These are phyloP conservation scores for Xylariaceae sp. DNA, from an alignment of 2,329 filamentous ascomycete genomes.

Conservation along the genomic window DNA sequence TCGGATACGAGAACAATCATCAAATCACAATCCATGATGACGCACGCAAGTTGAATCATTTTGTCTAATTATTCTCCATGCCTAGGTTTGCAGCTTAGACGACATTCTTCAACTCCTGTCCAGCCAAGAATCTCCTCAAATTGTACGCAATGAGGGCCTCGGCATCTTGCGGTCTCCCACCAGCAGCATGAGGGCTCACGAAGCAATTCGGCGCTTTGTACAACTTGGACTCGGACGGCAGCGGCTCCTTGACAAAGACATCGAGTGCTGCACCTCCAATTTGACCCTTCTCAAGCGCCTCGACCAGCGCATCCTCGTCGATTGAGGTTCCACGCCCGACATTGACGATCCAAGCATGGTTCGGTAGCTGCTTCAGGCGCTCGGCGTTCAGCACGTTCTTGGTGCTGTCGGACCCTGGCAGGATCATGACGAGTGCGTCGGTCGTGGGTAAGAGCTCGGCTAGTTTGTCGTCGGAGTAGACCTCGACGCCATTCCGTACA, in stretches of 20 bases:
- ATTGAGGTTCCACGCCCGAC: conserved; percentile 47
- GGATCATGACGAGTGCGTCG: conserved; percentile 65
- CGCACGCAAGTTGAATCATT: too few species aligned
- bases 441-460: conserved; percentile 51
- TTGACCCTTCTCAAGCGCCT: conserved; percentile 39
- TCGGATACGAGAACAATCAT: too few species aligned
- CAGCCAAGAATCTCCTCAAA: conserved; percentile 54
- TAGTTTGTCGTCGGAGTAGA: conserved; percentile 52
- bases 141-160: conserved; percentile 60
- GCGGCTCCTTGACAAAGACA: conserved; percentile 39
- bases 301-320: conserved; percentile 46
- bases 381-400: conserved; percentile 52
- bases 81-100: conserved; percentile 24
- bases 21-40: too few species aligned
- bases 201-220: conserved; percentile 51
- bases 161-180: conserved; percentile 56
- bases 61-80: too few species aligned
- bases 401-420: conserved; percentile 56
- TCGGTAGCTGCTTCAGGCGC: conserved; percentile 49
- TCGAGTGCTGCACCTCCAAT: conserved; percentile 49
- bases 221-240: conserved; percentile 38
- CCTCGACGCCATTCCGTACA: conserved; percentile 55
- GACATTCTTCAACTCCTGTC: conserved; percentile 55
- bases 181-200: conserved; percentile 55
- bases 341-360: conserved; percentile 54